Evolutionary conservation across 2,329 filamentous ascomycete species (phyloP), one percentile per base, ranked within the genome.

Genomic region (Neonectria punicea): DNA sequence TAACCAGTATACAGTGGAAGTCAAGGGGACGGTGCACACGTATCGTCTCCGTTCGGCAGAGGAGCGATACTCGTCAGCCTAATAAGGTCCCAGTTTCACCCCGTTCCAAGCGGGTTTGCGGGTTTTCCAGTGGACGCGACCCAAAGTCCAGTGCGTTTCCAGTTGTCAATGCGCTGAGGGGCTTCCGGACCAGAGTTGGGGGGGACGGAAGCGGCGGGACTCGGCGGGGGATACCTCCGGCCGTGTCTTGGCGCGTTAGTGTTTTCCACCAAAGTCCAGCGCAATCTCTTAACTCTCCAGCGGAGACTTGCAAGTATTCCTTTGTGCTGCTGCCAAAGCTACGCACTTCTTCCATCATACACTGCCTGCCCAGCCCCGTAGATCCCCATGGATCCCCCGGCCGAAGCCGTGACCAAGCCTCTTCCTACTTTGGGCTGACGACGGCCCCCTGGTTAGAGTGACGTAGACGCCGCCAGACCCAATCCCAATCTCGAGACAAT

Each of bases 21-120:
- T 25, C 13, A 18, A 18, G 39, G n/a, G 39, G n/a, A 25, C 25
- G 25, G 25, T 25, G 39, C 34, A 36, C 14, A 36, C 34, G 34
- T 13, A 34, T 36, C 20, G 18, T n/a, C 46, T 67, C 67, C 66
- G 68, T 57, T 53, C 59, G 28, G 49, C 66, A 60, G 53, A 51
- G 56, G 66, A 59, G n/a, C n/a, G 22, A 55, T 18, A 16, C 36
- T 20, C 39, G 25, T 47, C 32, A 22, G 53, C 53, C 14, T 53
- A 13, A 30, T 32, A 32, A 34, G 49, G 30, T 30, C 47, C 47
- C 36, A 53, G 60, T 63, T 63, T 57, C 54, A 53, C n/a, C 49
- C 30, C 25, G 39, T 41, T 55, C 25, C 46, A 39, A 18, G 25
- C 44, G 36, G 25, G n/a, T 56, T 50, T 50, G 51, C 47, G 44